These are phyloP conservation scores for Ramalina intermedia DNA, from an alignment of 495 filamentous ascomycete genomes.

Conservation along the genomic window DNA sequence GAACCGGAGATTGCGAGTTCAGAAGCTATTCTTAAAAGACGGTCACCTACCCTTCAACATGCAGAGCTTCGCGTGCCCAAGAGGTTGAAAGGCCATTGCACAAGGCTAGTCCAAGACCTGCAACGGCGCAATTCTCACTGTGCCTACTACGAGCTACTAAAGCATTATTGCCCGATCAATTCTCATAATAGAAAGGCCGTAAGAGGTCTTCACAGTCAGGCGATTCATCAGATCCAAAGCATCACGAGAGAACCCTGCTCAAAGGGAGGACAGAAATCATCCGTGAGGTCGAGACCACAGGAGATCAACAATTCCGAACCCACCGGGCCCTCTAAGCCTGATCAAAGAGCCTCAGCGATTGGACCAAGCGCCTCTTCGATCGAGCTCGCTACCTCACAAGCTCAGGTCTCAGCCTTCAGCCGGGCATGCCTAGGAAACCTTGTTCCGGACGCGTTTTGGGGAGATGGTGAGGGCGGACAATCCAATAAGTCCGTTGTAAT, in stretches of 20 bases:
- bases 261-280: no score
- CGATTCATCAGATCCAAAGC: no score
- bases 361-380: conserved; percentile 31
- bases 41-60: no score
- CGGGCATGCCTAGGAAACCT: conserved; percentile 57
- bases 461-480: conserved; percentile 32
- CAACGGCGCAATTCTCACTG: conserved; percentile 60
- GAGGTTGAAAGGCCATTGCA: conserved; percentile 49
- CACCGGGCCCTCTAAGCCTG: not conserved
- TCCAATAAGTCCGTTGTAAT: conserved; percentile 48
- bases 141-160: conserved; percentile 59
- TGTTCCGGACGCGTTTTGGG: conserved; percentile 70
- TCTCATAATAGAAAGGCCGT: no score
- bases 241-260: no score
- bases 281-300: no score
- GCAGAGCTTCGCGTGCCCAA: conserved; percentile 45
- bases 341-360: conserved; percentile 8
- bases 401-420: conserved; percentile 77
- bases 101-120: conserved; percentile 48
- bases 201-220: conserved; percentile 13
- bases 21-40: not conserved
- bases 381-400: conserved; percentile 53
- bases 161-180: conserved; percentile 58
- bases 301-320: no score
- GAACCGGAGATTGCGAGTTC: conserved; percentile 61